Percentiles rank a stretch among this genome's conserved stretches.
These are phyloP conservation scores for Nigrospora osmanthi DNA, from an alignment of 2,329 filamentous ascomycete species.

Conservation along the genomic window DNA sequence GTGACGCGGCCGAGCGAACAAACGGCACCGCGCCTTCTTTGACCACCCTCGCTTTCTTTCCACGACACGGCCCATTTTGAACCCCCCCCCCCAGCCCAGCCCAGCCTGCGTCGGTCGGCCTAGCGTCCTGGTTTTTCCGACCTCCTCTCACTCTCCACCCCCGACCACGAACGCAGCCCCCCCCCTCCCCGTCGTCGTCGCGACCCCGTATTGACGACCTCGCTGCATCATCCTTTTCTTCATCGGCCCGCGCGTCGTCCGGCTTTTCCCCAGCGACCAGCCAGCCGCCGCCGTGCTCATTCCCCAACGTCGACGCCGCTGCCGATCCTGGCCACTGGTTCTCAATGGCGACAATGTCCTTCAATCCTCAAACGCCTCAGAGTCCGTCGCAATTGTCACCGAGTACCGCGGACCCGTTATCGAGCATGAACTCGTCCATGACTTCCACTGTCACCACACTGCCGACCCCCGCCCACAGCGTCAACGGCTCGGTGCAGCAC, in stretches of 20 bases:
- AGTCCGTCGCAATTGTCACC: slow-evolving; percentile 57
- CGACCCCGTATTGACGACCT: not conserved
- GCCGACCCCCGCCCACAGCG: slow-evolving; percentile 56
- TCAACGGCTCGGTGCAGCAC: slow-evolving; percentile 45
- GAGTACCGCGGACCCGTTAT: slow-evolving; percentile 41
- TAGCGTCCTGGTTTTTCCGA: slow-evolving; percentile 2
- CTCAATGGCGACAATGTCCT: slow-evolving; percentile 49
- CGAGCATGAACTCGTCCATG: slow-evolving; percentile 44
- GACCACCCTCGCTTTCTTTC: too few relatives aligned
- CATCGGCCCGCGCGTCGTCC: not conserved
- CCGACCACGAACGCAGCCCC: not conserved
- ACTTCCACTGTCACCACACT: slow-evolving; percentile 43
- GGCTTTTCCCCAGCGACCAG: not conserved
- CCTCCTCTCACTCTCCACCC: not conserved
- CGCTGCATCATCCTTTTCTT: not conserved
- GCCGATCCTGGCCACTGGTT: slow-evolving; percentile 6
- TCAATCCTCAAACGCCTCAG: slow-evolving; percentile 60
- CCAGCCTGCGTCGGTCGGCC: not conserved
- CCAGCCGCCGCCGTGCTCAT: not conserved
- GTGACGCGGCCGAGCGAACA: too few relatives aligned
- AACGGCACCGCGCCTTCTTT: too few relatives aligned
- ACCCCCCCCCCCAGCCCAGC: too few relatives aligned
- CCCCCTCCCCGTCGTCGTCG: too few relatives aligned
- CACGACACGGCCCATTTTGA: too few relatives aligned
- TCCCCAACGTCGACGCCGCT: slow-evolving; percentile 3